These are phyloP conservation scores for Yarrowia divulgata DNA, from an alignment of 805 yeast species.

Conservation along the genomic window DNA sequence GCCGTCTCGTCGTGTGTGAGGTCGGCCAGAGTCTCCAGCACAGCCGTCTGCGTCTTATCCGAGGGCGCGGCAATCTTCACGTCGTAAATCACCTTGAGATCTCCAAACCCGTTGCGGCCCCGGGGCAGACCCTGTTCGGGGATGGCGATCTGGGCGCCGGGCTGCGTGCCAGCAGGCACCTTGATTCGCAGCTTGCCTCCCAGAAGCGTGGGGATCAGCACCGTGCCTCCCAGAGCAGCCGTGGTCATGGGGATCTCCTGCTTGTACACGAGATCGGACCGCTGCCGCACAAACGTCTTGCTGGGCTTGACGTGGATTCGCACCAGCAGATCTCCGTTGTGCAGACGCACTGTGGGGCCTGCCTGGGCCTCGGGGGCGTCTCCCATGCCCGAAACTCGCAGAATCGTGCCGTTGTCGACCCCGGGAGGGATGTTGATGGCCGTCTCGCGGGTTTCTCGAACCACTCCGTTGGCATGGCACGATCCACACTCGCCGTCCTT, in stretches of 20 bases:
- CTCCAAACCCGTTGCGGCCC: conserved; percentile 69
- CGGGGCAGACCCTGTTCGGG: conserved; percentile 90
- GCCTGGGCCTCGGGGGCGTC: conserved; percentile 83
- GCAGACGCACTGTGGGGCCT: conserved; percentile 69
- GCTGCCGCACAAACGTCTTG: conserved; percentile 68
- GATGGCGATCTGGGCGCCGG: conserved; percentile 73
- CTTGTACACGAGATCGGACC: conserved; percentile 68
- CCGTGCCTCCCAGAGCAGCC: conserved; percentile 92
- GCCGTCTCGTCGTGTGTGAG: conserved; percentile 83
- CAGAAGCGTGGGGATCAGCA: conserved; percentile 88
- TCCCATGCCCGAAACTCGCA: conserved; percentile 87
- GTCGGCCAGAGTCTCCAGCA: conserved; percentile 94
- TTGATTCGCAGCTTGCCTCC: conserved; percentile 78
- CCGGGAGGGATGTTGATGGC: conserved; percentile 89
- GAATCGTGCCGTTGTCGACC: conserved; percentile 80
- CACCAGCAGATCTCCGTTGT: conserved; percentile 87
- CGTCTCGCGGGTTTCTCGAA: conserved; percentile 69
- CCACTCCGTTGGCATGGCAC: conserved; percentile 92
- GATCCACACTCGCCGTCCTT: conserved; percentile 71
- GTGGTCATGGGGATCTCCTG: conserved; percentile 89
- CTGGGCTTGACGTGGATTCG: conserved; percentile 82
- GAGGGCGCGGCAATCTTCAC: conserved; percentile 77
- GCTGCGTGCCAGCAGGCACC: conserved; percentile 84
- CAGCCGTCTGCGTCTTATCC: conserved; percentile 83
- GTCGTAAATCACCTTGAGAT: conserved; percentile 74